Evolutionary conservation across 2,329 filamentous ascomycete genomes (phyloP).

Genomic region (Bretziella fagacearum): DNA sequence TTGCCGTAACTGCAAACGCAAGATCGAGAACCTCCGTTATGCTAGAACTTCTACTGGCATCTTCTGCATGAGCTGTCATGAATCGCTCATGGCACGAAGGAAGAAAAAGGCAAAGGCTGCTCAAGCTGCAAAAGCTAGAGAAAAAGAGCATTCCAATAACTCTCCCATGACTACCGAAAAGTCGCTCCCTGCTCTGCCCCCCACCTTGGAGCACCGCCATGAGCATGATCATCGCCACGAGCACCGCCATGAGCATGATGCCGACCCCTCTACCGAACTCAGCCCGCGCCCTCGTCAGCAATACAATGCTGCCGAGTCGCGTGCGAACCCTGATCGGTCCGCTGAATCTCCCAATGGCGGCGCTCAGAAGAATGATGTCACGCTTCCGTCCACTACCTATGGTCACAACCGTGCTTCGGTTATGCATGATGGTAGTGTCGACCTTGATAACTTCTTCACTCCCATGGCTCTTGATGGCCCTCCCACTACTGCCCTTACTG

Average conservation of each 20-base stretch:
- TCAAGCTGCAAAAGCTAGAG: conserved; percentile 38
- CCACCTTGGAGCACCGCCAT: conserved; percentile 25
- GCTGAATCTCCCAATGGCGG: conserved; percentile 22
- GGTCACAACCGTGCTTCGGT: conserved; percentile 56
- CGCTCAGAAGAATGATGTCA: conserved; percentile 35
- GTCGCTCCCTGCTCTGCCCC: conserved; percentile 77
- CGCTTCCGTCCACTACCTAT: conserved; percentile 60
- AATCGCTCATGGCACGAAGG: conserved; percentile 83
- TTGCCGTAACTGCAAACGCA: conserved; percentile 94
- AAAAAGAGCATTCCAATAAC: conserved; percentile 35
- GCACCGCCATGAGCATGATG: conserved; percentile 34
- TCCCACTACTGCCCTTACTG: conserved; percentile 42
- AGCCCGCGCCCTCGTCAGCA: conserved; percentile 41
- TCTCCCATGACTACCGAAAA: conserved; percentile 68
- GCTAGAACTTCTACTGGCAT: conserved; percentile 95
- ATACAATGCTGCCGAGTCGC: conserved; percentile 1
- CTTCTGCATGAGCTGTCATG: conserved; percentile 98
- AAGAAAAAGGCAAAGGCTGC: conserved; percentile 66
- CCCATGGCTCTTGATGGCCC: conserved; percentile 59
- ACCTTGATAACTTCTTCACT: conserved; percentile 57
- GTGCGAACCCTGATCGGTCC: conserved; percentile 2
- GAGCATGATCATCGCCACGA: conserved; percentile 3
- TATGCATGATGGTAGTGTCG: conserved; percentile 30
- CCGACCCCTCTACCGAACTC: conserved; percentile 51
- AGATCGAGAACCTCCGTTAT: conserved; percentile 96